These are phyloP conservation scores for Odonthalia washingtoniensis DNA, from an alignment of 31 red algal species.

Conservation along the genomic window DNA sequence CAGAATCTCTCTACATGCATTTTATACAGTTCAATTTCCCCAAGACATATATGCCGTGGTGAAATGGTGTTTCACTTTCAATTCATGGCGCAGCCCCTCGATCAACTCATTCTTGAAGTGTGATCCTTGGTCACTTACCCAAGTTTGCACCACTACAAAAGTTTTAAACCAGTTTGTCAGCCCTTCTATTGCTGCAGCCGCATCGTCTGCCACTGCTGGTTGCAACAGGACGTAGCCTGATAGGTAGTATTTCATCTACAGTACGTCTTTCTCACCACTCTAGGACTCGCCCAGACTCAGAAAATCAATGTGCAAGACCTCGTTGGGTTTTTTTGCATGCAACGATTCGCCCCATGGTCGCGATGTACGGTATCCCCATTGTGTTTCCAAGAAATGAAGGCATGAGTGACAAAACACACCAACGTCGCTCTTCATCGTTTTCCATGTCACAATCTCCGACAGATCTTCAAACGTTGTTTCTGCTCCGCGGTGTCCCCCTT, in stretches of 20 bases:
- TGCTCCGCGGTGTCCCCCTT: not conserved
- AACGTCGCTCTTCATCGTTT: not conserved
- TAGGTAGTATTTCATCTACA: too few species aligned
- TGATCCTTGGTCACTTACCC: not conserved
- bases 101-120: slow-evolving; percentile 47
- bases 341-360: too few species aligned
- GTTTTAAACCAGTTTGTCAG: too few species aligned
- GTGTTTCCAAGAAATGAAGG: not conserved
- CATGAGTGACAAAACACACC: not conserved
- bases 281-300: too few species aligned
- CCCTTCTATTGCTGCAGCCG: too few species aligned
- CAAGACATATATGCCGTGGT: slow-evolving; percentile 22
- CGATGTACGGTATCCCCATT: not conserved
- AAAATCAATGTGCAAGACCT: too few species aligned
- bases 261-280: too few species aligned
- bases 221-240: too few species aligned
- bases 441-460: not conserved
- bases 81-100: not conserved
- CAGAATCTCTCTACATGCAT: slow-evolving; percentile 12
- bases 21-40: slow-evolving; percentile 3
- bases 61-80: slow-evolving; percentile 18
- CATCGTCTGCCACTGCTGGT: too few species aligned
- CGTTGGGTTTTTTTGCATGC: too few species aligned
- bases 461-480: not conserved
- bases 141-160: too few species aligned